phyloP scores from a whole-genome alignment of 2,329 filamentous ascomycete species.

The Sporothrix dimorphospora region DNA sequence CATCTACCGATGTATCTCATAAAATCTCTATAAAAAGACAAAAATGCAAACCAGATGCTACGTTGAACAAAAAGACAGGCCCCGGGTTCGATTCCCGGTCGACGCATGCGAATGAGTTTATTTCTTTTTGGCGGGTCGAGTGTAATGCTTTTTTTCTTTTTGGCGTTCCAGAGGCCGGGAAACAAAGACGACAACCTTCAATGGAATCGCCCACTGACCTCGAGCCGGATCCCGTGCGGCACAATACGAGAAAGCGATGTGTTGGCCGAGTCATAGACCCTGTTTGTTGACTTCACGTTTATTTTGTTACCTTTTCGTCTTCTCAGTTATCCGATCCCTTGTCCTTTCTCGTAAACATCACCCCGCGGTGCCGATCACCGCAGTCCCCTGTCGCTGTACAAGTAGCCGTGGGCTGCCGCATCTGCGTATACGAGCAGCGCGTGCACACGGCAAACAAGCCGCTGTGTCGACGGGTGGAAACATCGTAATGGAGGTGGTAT shows the following conservation, averaged over 20 bases:
- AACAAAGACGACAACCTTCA: not conserved
- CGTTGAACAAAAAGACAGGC: not conserved
- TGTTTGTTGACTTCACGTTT: not conserved
- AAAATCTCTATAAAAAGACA: too few relatives aligned
- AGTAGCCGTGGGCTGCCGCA: not conserved
- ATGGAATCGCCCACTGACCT: not conserved
- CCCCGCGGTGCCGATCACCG: not conserved
- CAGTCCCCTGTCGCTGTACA: not conserved
- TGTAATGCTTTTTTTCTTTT: too few relatives aligned
- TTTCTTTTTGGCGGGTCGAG: too few relatives aligned
- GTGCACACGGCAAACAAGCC: not conserved
- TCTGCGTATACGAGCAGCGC: slow-evolving; percentile 1
- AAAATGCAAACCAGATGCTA: not conserved
- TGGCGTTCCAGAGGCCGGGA: not conserved
- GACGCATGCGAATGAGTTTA: too few relatives aligned
- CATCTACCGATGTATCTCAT: not conserved
- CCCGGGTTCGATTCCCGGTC: too few relatives aligned
- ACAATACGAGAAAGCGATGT: not conserved
- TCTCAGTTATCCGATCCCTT: not conserved
- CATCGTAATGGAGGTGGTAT: not conserved
- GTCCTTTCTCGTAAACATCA: not conserved
- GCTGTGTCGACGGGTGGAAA: not conserved
- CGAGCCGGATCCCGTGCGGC: not conserved
- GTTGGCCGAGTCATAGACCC: not conserved
- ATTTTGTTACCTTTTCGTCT: not conserved